Evolutionary conservation across 208 protist species (phyloP), one percentile per base, ranked within the genome.

Genomic region (Trypanosoma cruzi): DNA sequence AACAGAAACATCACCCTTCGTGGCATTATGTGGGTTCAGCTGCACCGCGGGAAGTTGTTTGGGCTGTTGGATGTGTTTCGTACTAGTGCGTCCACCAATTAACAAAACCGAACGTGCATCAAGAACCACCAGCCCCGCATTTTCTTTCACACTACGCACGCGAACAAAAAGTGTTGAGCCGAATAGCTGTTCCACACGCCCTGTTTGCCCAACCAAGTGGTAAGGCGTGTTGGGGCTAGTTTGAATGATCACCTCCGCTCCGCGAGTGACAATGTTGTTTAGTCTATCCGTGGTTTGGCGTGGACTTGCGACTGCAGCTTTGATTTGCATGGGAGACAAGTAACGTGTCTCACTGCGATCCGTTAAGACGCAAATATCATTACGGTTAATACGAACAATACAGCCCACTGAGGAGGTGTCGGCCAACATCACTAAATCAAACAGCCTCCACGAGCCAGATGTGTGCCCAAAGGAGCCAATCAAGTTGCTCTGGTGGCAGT

Each of bases 401-500:
- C 92, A 97, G 34, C 74, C 92, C 11, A 93, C 80, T 36, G 77
- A 75, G 61, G 82, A 89, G 0, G 80, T 81, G 64, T 90, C 87
- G 28, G 75, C 63, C 52, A 92, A 60, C 28, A 82, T 80, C 48
- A 97, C 92, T 28, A 97, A 77, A 73, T 97, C 92, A 71, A 93
- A 95, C 22, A 97, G 64, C 54, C 80, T 75, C 81, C 80, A 93
- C 36, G 75, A 76, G 50, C 85, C 85, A 50, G 81, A 79, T 28
- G 72, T 86, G 68, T 97, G 89, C n/a, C 80, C 64, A 40, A 81
- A 79, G 18, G 80, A 75, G 59, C 86, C 84, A 53, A 82, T 68
- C 40, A 97, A 77, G 58, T 93, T 91, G 68, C 86, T 94, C 66
- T 91, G 81, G 70, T 89, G 85, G 71, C 92, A 97, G 57, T 97